phyloP scores from a whole-genome alignment of 306 rosid species.

The Herpetospermum pedunculosum region DNA sequence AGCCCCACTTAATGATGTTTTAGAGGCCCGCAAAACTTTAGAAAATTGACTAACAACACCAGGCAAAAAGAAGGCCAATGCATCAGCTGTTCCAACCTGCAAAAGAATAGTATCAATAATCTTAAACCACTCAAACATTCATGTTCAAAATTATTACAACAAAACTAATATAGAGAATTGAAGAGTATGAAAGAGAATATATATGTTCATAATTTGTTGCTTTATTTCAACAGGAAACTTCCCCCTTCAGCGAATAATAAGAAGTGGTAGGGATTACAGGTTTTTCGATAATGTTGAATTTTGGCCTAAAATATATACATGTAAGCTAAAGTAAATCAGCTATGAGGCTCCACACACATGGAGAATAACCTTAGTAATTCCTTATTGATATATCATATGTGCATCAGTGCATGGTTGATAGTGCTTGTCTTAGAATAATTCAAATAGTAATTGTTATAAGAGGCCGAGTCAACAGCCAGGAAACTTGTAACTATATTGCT shows the following conservation, averaged over 20 bases:
- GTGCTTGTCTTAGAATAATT: background rate
- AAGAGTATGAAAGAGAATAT: background rate
- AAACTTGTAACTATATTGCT: background rate
- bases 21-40: conserved; percentile 66
- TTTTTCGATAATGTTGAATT: background rate
- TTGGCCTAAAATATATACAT: background rate
- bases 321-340: background rate
- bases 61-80: conserved; percentile 90
- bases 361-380: background rate
- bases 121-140: background rate
- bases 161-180: background rate
- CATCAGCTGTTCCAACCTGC: conserved; percentile 85
- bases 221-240: background rate
- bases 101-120: conserved; percentile 10
- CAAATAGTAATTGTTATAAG: background rate
- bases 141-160: background rate
- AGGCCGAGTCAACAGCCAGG: background rate
- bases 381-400: background rate
- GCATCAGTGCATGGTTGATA: background rate
- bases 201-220: background rate
- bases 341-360: background rate
- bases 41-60: conserved; percentile 81
- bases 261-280: background rate
- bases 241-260: background rate
- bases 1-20: conserved; percentile 77